Conservation (phyloP, 116 monocot species). For the Posidonia oceanica region DNA sequence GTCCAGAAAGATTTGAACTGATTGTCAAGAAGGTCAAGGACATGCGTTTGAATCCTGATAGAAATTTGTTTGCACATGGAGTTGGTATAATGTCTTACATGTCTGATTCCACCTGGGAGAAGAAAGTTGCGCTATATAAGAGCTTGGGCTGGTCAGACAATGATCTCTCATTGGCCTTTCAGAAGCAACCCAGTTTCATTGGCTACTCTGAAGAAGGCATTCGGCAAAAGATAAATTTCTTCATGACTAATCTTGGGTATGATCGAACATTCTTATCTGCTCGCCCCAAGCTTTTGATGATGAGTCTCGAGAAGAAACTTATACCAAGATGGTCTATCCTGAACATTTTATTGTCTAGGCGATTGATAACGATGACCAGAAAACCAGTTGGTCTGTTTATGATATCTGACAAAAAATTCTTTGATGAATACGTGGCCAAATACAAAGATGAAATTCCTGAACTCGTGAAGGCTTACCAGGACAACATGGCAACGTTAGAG, state of each 20-base stretch:
- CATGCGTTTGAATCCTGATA: constrained; percentile 3
- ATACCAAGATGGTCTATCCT: constrained; percentile 32
- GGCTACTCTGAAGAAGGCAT: constrained; percentile 22
- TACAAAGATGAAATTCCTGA: constrained; percentile 12
- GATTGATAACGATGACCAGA: background rate
- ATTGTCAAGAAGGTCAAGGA: constrained; percentile 6
- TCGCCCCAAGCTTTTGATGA: constrained; percentile 10
- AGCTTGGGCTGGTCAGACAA: constrained; percentile 43
- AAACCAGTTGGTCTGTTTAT: background rate
- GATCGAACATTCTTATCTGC: constrained; percentile 5
- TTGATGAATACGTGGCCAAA: background rate
- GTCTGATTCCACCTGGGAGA: constrained; percentile 18
- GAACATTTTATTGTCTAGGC: constrained; percentile 15
- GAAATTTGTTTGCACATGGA: background rate
- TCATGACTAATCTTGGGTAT: constrained; percentile 17
- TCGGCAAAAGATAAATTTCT: constrained; percentile 19
- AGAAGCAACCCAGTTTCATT: constrained; percentile 26
- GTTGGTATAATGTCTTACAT: constrained; percentile 8
- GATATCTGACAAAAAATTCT: constrained; percentile 26
- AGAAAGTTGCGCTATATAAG: constrained; percentile 22
- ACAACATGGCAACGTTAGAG: too few species aligned
- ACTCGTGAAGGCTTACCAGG: constrained; percentile 16
- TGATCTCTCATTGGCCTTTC: constrained; percentile 15
- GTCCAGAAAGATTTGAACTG: background rate
- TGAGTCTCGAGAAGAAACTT: constrained; percentile 35